These are phyloP conservation scores for Aureobasidium sp. DNA, from an alignment of 2,329 filamentous ascomycete genomes.

Conservation along the genomic window DNA sequence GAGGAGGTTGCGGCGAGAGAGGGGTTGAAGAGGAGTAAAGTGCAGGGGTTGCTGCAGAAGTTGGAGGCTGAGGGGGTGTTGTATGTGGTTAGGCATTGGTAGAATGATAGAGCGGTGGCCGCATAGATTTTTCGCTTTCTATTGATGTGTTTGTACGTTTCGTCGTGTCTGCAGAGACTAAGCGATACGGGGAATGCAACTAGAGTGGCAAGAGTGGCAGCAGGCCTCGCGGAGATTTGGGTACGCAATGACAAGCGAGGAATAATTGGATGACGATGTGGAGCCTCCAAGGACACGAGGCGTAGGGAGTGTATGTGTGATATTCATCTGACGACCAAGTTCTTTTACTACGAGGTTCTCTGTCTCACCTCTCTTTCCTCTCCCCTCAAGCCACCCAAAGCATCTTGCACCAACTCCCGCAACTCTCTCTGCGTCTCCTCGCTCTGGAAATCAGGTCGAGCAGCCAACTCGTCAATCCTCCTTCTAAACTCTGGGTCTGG, in stretches of 20 bases:
- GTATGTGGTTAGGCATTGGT: conserved; percentile 19
- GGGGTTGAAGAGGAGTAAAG: conserved; percentile 71
- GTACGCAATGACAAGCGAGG: too few species aligned
- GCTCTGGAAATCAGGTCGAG: conserved; percentile 74
- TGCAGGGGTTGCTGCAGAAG: conserved; percentile 24
- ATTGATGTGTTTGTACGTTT: too few species aligned
- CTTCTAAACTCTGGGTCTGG: conserved; percentile 77
- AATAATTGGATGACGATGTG: too few species aligned
- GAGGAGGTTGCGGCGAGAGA: conserved; percentile 83
- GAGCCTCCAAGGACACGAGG: too few species aligned
- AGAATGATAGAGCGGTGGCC: neutral
- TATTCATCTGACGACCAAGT: too few species aligned
- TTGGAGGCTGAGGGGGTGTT: conserved; percentile 17
- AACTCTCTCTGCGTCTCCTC: conserved; percentile 74
- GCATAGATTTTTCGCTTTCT: too few species aligned
- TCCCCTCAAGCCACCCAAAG: conserved; percentile 42
- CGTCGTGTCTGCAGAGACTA: too few species aligned
- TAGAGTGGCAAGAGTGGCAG: too few species aligned
- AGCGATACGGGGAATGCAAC: too few species aligned
- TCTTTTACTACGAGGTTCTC: neutral
- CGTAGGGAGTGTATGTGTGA: neutral
- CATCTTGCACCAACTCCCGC: conserved; percentile 72
- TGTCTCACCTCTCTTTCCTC: conserved; percentile 1
- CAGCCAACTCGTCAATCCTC: conserved; percentile 82
- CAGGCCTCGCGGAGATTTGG: too few species aligned